Base-by-base conservation (phyloP, 2,329 filamentous ascomycete genomes). In the Blastomyces emzantsi region DNA sequence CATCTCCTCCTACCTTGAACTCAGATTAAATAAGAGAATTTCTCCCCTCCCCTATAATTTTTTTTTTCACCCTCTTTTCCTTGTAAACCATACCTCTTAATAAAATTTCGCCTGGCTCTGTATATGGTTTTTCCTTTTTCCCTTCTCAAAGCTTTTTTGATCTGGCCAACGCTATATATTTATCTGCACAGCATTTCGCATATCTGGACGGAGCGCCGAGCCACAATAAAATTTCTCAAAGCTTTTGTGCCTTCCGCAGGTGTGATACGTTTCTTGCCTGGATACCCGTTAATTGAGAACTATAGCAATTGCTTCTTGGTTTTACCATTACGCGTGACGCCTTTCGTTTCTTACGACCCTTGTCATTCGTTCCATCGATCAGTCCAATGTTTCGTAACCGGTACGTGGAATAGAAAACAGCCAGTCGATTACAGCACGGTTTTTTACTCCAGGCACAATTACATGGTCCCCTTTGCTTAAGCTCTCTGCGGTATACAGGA, bases 331-430 rank as follows among this genome's bases (percentile, higher is more conserved):
- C 47, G 30, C 30, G 30, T 39, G 11, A 3, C 60, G 60, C 64
- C 62, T 60, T 64, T 63, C 66, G 59, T 66, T 65, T 39, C 60
- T 56, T 63, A 33, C 65, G 39, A 62, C 62, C 52, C 45, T 36
- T 15, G 45, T 60, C 56, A 39, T 52, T 63, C 55, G 64, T 62
- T 63, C 61, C 61, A 63, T 43, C 41, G 45, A 30, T 62, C 58
- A 63, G 60, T 67, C 69, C 64, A 64, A 81, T 81, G 79, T 80
- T 81, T 73, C 76, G 75, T 66, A 80, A 79, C 68, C 76, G 79
- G 79, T 81, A 74, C 64, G 78, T 74, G 45, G 47, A 52, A 52
- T 51, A 54, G 45, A 41, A 25, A 17, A 25, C 22, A 17, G 9
- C 30, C 47, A 61, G 9, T 61, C 49, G 60, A 61, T 41, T 25